Percentiles rank a stretch among this genome's conserved stretches.
Evolutionary conservation across 768 basidiomycete species (phyloP).

Genomic region (Russula ochroleuca): DNA sequence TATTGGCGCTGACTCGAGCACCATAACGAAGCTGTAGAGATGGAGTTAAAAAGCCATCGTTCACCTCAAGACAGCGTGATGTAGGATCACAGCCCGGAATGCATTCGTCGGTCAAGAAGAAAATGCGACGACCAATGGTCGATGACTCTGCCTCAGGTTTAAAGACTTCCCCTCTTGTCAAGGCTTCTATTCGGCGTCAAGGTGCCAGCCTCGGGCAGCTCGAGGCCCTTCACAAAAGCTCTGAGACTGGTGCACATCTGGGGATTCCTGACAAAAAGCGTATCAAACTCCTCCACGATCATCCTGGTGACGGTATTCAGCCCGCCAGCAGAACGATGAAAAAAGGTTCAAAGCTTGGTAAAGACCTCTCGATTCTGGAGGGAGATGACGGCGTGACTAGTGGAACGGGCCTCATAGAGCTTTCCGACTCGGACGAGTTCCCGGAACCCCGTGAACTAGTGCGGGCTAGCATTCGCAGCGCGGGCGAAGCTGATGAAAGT

Average conservation of each 20-base stretch:
- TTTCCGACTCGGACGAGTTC: constrained; percentile 34
- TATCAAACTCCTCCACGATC: constrained; percentile 14
- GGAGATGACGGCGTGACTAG: constrained; percentile 28
- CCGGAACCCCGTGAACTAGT: constrained; percentile 35
- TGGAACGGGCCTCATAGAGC: background rate
- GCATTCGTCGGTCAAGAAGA: constrained; percentile 2
- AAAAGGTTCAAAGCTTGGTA: constrained; percentile 39
- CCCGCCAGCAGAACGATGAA: constrained; percentile 17
- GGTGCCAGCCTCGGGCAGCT: constrained; percentile 19
- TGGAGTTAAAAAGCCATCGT: constrained; percentile 53
- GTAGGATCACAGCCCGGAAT: constrained; percentile 16
- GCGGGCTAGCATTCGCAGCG: constrained; percentile 32
- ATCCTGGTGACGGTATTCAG: background rate
- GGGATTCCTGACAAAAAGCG: constrained; percentile 22
- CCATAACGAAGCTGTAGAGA: constrained; percentile 60
- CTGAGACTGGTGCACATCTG: constrained; percentile 19
- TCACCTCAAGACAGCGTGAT: constrained; percentile 35
- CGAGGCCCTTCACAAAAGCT: constrained; percentile 23
- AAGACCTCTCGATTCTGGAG: constrained; percentile 46
- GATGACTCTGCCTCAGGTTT: background rate
- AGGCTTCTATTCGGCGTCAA: background rate
- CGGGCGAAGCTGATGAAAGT: constrained; percentile 26
- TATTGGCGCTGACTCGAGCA: background rate
- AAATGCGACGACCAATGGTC: background rate
- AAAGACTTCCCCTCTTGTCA: constrained; percentile 3